Conservation (phyloP, 176 grass and related monocot genomes). For the Oryza coarctata region DNA sequence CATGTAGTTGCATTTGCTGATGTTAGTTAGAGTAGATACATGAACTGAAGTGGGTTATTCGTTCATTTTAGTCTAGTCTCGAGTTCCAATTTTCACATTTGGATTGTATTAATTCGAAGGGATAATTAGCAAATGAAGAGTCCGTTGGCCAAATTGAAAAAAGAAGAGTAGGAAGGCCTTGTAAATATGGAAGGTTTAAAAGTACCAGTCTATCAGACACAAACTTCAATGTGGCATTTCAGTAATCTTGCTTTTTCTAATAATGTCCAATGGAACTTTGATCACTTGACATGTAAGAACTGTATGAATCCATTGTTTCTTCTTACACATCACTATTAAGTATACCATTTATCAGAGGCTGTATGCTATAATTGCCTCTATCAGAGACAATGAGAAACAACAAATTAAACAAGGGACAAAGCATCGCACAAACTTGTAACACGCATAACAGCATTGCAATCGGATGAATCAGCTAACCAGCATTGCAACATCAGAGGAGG, state of each 20-base stretch:
- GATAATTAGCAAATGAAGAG: conserved; percentile 1
- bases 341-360: neutral
- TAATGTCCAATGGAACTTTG: neutral
- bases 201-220: neutral
- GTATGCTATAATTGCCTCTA: neutral
- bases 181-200: conserved; percentile 3
- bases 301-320: neutral
- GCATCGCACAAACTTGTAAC: neutral
- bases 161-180: neutral
- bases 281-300: neutral
- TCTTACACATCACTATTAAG: neutral
- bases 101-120: neutral
- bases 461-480: neutral
- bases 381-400: neutral
- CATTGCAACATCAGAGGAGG: neutral
- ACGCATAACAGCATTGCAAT: neutral
- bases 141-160: neutral
- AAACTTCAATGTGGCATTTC: neutral
- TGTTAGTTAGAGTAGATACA: conserved; percentile 4
- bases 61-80: neutral
- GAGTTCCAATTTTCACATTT: neutral
- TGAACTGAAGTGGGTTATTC: neutral
- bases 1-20: neutral
- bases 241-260: neutral
- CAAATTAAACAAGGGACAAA: neutral